Conservation (phyloP, 257 asterid species). For the Nicotiana obtusifolia region DNA sequence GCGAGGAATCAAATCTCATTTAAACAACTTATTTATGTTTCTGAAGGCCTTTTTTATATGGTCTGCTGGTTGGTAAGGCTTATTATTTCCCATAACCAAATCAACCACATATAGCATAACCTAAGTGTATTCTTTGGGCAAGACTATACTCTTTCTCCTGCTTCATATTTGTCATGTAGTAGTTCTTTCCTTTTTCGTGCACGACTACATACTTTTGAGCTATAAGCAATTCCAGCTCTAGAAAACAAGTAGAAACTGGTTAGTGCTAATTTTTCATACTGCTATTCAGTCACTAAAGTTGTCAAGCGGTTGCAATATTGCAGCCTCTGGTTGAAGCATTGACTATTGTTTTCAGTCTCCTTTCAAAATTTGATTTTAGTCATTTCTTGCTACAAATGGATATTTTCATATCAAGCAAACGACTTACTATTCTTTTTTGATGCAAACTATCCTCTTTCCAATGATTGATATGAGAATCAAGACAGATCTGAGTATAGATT, state of each 20-base stretch:
- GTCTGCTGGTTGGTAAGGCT: background rate
- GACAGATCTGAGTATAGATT: background rate
- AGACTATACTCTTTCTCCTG: background rate
- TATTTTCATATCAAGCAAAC: background rate
- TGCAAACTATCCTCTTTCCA: constrained; percentile 1
- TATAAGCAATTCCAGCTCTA: background rate
- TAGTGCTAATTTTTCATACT: background rate
- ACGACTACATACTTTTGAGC: background rate
- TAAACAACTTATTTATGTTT: background rate
- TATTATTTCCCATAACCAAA: background rate
- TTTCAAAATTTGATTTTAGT: background rate
- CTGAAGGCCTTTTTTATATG: background rate
- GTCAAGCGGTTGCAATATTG: background rate
- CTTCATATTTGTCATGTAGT: background rate
- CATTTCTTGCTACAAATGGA: background rate
- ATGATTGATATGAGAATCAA: background rate
- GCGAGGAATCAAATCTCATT: background rate
- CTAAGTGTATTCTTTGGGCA: background rate
- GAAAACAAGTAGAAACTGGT: background rate
- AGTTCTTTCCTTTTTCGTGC: background rate
- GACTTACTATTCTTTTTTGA: background rate
- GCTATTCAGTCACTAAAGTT: background rate
- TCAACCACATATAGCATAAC: background rate
- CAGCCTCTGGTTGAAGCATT: constrained; percentile 2
- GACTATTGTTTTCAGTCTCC: background rate